Conservation (phyloP, 345 rosid genomes). For the Syzygium oleosum region DNA sequence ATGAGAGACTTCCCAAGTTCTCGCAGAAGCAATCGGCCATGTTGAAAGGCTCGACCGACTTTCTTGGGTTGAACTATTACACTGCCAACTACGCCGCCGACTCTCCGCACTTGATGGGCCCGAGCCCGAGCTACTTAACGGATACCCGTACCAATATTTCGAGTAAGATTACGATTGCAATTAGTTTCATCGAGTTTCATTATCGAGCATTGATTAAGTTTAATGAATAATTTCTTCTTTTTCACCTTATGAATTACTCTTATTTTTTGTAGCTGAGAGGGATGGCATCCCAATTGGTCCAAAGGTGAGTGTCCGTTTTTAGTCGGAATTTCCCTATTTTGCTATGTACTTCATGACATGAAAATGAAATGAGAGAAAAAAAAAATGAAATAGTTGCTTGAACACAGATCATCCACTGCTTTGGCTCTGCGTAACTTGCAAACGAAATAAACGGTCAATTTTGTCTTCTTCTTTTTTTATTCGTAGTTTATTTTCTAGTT, state of each 20-base stretch:
- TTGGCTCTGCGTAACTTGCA: not conserved
- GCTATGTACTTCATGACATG: not conserved
- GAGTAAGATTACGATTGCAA: constrained; percentile 4
- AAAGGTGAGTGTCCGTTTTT: not conserved
- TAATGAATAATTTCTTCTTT: not conserved
- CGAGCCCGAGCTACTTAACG: constrained; percentile 6
- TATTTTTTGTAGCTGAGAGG: constrained; percentile 3
- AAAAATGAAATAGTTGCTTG: no score
- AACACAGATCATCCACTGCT: not conserved
- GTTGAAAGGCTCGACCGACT: constrained; percentile 29
- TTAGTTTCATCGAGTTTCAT: not conserved
- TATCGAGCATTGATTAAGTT: not conserved
- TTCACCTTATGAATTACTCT: not conserved
- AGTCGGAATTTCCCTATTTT: not conserved
- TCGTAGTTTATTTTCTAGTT: not conserved
- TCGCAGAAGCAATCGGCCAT: constrained; percentile 6
- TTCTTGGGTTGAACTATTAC: constrained; percentile 35
- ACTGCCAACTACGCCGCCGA: constrained; percentile 14
- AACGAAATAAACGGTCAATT: not conserved
- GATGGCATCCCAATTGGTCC: constrained; percentile 13
- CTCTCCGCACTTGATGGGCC: not conserved
- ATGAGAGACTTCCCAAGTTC: constrained; percentile 21
- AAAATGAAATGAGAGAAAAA: not conserved
- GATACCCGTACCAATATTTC: constrained; percentile 8
- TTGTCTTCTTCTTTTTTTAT: not conserved